A percentile compares a stretch with the other conserved stretches of the same genome.
These are phyloP conservation scores for Piromyces finnis DNA, from an alignment of 192 early-diverging fungal genomes.

Conservation along the genomic window DNA sequence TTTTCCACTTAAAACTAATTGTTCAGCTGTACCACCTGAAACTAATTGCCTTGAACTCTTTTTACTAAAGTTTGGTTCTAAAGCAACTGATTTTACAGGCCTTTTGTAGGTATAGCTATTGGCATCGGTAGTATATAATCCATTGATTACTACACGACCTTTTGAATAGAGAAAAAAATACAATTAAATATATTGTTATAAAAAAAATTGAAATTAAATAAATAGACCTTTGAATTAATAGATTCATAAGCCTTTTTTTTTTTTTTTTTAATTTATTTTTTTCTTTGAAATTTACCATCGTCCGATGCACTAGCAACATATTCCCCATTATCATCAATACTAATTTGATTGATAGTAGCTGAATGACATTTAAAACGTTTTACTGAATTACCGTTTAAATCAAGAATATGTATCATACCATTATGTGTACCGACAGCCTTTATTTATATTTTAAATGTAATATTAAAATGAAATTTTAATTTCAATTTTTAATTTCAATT, in stretches of 20 bases:
- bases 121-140: slow-evolving; percentile 55
- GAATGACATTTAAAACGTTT: slow-evolving; percentile 38
- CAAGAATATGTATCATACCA: slow-evolving; percentile 2
- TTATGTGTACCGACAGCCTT: slow-evolving; percentile 4
- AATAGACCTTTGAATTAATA: too few relatives aligned
- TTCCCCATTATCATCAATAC: slow-evolving; percentile 70
- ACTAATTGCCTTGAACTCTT: slow-evolving; percentile 62
- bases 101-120: slow-evolving; percentile 60
- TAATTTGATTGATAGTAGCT: slow-evolving; percentile 71
- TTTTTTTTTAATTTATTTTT: too few relatives aligned
- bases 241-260: too few relatives aligned
- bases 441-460: background rate
- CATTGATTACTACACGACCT: slow-evolving; percentile 49
- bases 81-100: slow-evolving; percentile 71
- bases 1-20: slow-evolving; percentile 72
- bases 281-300: too few relatives aligned
- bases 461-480: too few relatives aligned
- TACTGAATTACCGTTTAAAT: background rate
- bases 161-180: background rate
- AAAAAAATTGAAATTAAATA: background rate
- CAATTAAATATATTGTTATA: background rate
- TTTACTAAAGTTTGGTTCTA: slow-evolving; percentile 73
- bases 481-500: too few relatives aligned
- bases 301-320: slow-evolving; percentile 83
- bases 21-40: slow-evolving; percentile 78